These are phyloP conservation scores for Tricholoma matsutake DNA, from an alignment of 768 basidiomycete species.

Conservation along the genomic window DNA sequence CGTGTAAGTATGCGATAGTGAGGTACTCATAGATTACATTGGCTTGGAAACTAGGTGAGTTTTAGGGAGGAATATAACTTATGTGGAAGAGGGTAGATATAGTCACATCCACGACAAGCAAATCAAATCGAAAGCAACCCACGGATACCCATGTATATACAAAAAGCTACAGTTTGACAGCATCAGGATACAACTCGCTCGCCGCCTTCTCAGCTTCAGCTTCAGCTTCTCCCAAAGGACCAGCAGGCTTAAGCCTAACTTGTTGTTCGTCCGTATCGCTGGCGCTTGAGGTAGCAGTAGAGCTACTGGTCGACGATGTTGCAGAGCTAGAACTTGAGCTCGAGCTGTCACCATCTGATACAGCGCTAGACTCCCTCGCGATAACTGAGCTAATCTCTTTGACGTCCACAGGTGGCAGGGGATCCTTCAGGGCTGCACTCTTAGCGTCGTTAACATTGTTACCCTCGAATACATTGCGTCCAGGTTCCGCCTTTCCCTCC, in stretches of 20 bases:
- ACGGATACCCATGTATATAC: background rate
- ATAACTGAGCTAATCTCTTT: constrained; percentile 37
- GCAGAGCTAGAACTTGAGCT: constrained; percentile 2
- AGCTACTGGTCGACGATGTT: background rate
- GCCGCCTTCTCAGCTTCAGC: constrained; percentile 50
- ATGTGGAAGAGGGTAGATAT: too few species aligned
- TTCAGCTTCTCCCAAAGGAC: constrained; percentile 48
- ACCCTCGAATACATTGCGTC: constrained; percentile 67
- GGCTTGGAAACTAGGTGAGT: too few species aligned
- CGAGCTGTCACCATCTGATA: constrained; percentile 4
- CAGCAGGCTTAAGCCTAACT: constrained; percentile 25
- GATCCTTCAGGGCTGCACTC: constrained; percentile 33
- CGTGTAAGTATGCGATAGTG: too few species aligned
- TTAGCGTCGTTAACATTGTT: constrained; percentile 44
- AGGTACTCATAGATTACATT: too few species aligned
- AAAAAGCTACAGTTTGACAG: constrained; percentile 20
- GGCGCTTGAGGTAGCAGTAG: background rate
- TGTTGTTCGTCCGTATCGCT: constrained; percentile 1
- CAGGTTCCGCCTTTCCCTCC: constrained; percentile 64
- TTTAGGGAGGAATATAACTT: too few species aligned
- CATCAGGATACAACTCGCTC: constrained; percentile 51
- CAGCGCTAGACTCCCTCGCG: background rate
- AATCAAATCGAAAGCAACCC: background rate
- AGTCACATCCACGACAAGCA: background rate
- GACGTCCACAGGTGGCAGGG: constrained; percentile 23